Base-by-base conservation (phyloP, 345 rosid genomes). In the Murraya koenigii region DNA sequence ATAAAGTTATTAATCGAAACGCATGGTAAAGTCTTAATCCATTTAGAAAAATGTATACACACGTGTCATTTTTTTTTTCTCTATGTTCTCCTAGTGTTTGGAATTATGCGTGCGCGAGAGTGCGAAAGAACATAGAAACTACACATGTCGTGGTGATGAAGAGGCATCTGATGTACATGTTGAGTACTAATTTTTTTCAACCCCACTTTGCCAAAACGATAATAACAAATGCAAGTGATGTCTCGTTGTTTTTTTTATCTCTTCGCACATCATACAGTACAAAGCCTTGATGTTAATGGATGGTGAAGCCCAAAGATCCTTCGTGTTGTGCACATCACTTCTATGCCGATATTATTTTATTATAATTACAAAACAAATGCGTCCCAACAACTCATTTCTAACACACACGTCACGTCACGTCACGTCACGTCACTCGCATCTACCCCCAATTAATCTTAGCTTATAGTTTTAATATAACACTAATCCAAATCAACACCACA, bases 181-280 rank as follows among this genome's bases (percentile, higher is more conserved):
- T 8, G 14, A 72, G 33, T 36, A 58, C 23, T 25, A 59, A n/a
- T 59, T 22, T 39, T 44, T 54, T 20, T 36, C 44, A 65, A 14
- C 28, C 55, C 69, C 61, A 15, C 14, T 4, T 15, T 32, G 61
- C 44, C 22, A 38, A 78, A 23, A 49, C 26, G 56, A 71, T 65
- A 63, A 71, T 59, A 32, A n/a, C 65, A 47, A 70, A 39, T 32
- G 63, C 63, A 47, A 69, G 70, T 23, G 75, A 70, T 20, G 60
- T 70, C 63, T 70, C 36, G 61, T 69, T n/a, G 13, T 9, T 20
- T 67, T 67, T 39, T 39, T 20, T n/a, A n/a, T n/a, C 22, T 33
- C n/a, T 11, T 26, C 9, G 10, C 14, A 13, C 2, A 2, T 23
- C 13, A 19, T 20, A 5, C 7, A 55, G 14, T 25, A 28, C 65